A percentile compares a stretch with the other conserved stretches of the same genome.
Evolutionary conservation across 1,284 basidiomycete genomes (phyloP).

Genomic region (Coniferiporia weirii): DNA sequence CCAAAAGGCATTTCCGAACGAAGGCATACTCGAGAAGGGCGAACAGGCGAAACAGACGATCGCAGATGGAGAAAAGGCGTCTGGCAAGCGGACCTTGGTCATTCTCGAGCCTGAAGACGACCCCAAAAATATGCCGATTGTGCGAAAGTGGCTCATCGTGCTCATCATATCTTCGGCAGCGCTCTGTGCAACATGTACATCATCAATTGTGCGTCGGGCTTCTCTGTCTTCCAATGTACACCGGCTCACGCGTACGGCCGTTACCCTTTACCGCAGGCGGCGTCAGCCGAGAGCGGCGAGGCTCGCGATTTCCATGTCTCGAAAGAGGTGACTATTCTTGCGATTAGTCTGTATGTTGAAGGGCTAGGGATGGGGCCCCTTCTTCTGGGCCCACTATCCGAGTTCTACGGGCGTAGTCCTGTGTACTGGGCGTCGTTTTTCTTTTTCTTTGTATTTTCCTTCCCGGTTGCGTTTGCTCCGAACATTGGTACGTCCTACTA

Average conservation of each 20-base stretch:
- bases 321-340: slow-evolving; percentile 61
- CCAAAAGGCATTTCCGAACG: neutral
- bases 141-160: slow-evolving; percentile 55
- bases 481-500: slow-evolving; percentile 40
- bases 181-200: slow-evolving; percentile 65
- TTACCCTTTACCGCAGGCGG: slow-evolving; percentile 38
- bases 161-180: slow-evolving; percentile 48
- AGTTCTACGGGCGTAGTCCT: slow-evolving; percentile 45
- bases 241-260: neutral
- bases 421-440: slow-evolving; percentile 50
- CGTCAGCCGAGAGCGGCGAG: slow-evolving; percentile 61
- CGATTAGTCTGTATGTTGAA: slow-evolving; percentile 66
- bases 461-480: slow-evolving; percentile 65
- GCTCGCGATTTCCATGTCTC: slow-evolving; percentile 55
- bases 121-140: slow-evolving; percentile 42
- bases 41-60: neutral
- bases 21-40: neutral
- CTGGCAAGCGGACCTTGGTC: slow-evolving; percentile 21
- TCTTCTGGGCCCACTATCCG: slow-evolving; percentile 44
- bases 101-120: slow-evolving; percentile 44
- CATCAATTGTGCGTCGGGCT: slow-evolving; percentile 53
- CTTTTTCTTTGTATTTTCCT: slow-evolving; percentile 48
- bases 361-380: slow-evolving; percentile 47
- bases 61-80: neutral
- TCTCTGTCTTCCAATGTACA: slow-evolving; percentile 1